phyloP scores from a whole-genome alignment of 495 filamentous ascomycete species.

The Tuber magnatum region DNA sequence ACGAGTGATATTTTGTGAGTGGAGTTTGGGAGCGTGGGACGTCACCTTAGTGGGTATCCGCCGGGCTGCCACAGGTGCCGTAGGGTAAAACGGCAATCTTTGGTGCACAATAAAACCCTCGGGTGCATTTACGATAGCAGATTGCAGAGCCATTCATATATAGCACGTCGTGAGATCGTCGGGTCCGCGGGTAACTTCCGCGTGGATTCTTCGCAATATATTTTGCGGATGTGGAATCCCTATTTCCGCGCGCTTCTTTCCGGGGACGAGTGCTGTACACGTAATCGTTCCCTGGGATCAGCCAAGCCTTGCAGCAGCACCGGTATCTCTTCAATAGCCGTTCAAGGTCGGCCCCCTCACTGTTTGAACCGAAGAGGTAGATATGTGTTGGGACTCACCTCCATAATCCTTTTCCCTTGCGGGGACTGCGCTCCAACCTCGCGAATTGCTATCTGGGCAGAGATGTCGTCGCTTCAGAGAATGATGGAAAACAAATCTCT shows the following conservation, averaged over 20 bases:
- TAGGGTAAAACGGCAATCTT: neutral
- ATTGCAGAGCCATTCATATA: neutral
- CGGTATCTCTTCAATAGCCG: neutral
- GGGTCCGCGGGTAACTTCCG: too few relatives aligned
- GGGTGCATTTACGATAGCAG: neutral
- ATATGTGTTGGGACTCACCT: neutral
- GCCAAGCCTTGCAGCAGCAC: neutral
- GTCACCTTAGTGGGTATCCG: neutral
- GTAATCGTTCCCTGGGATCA: neutral
- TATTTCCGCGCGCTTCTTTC: too few relatives aligned
- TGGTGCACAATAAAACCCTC: neutral
- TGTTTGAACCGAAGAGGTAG: neutral
- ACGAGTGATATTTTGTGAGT: neutral
- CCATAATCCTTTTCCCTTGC: neutral
- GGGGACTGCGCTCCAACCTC: neutral
- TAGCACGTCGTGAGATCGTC: neutral
- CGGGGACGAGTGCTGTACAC: too few relatives aligned
- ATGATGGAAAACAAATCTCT: neutral
- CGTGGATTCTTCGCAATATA: too few relatives aligned
- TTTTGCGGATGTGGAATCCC: too few relatives aligned
- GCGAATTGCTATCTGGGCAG: neutral
- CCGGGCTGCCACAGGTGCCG: neutral
- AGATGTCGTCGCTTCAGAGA: neutral
- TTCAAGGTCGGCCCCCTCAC: neutral
- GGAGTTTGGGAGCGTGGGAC: neutral